A percentile compares a stretch with the other conserved stretches of the same genome.
phyloP scores from a whole-genome alignment of 208 protist genomes.

The Wallacemonas sp. region DNA sequence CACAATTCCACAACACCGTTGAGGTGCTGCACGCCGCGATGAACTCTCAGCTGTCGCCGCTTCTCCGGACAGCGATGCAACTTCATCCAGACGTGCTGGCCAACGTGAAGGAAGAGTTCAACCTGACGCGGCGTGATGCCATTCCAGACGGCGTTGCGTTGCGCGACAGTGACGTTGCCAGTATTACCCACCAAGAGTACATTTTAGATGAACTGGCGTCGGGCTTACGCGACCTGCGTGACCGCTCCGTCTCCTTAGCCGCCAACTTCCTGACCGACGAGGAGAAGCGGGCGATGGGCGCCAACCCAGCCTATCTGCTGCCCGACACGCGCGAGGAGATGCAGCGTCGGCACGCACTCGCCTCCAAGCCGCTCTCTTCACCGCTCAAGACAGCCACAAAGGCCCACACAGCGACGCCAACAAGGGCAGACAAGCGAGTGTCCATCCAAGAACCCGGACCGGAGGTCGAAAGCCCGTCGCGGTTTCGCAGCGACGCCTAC shows the following conservation, averaged over 20 bases:
- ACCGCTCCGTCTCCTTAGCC: slow-evolving; percentile 71
- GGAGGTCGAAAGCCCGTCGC: neutral
- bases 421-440: neutral
- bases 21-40: slow-evolving; percentile 55
- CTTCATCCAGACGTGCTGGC: slow-evolving; percentile 45
- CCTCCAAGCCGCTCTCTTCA: neutral
- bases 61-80: slow-evolving; percentile 74
- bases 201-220: slow-evolving; percentile 40
- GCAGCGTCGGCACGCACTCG: neutral
- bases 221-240: slow-evolving; percentile 47
- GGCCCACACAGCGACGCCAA: neutral
- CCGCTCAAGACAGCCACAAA: neutral
- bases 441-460: neutral
- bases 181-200: slow-evolving; percentile 39
- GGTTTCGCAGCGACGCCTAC: slow-evolving; percentile 22
- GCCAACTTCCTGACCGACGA: slow-evolving; percentile 69
- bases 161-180: slow-evolving; percentile 8
- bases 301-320: slow-evolving; percentile 63
- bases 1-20: slow-evolving; percentile 84
- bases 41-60: slow-evolving; percentile 44
- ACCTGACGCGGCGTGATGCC: slow-evolving; percentile 21
- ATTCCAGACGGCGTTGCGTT: slow-evolving; percentile 64
- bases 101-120: slow-evolving; percentile 19
- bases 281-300: slow-evolving; percentile 77
- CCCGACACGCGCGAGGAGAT: neutral